phyloP scores from a whole-genome alignment of 768 basidiomycete species.

The Mycena belliarum region DNA sequence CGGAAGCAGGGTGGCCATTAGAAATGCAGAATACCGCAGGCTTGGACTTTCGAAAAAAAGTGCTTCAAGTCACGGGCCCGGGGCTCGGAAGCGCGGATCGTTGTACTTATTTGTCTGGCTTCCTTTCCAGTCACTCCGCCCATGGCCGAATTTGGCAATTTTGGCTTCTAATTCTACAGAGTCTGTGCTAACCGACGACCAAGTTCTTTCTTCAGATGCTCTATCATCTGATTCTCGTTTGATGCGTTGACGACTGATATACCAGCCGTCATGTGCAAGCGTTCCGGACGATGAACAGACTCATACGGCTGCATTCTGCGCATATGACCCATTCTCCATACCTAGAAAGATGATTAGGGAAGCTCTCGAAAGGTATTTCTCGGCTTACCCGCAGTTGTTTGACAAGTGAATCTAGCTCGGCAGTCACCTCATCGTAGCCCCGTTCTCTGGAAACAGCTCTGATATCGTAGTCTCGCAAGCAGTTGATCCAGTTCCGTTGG shows the following conservation, averaged over 20 bases:
- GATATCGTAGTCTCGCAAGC: conserved; percentile 8
- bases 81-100: not conserved
- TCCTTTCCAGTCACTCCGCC: not conserved
- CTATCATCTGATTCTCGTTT: conserved; percentile 1
- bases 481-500: conserved; percentile 8
- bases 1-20: conserved; percentile 83
- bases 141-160: too few species aligned
- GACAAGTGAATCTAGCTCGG: conserved; percentile 6
- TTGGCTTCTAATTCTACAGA: not conserved
- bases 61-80: not conserved
- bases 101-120: not conserved
- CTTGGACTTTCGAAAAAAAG: too few species aligned
- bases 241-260: conserved; percentile 11
- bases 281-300: conserved; percentile 9
- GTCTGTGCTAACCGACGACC: not conserved
- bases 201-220: conserved; percentile 5
- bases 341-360: not conserved
- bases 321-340: conserved; percentile 14
- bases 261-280: conserved; percentile 9
- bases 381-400: conserved; percentile 10
- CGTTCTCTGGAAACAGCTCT: conserved; percentile 9
- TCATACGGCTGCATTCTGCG: conserved; percentile 13
- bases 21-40: not conserved
- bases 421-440: conserved; percentile 2
- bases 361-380: not conserved